These are phyloP conservation scores for Microcyclospora pomicola DNA, from an alignment of 2,329 filamentous ascomycete species.

Conservation along the genomic window DNA sequence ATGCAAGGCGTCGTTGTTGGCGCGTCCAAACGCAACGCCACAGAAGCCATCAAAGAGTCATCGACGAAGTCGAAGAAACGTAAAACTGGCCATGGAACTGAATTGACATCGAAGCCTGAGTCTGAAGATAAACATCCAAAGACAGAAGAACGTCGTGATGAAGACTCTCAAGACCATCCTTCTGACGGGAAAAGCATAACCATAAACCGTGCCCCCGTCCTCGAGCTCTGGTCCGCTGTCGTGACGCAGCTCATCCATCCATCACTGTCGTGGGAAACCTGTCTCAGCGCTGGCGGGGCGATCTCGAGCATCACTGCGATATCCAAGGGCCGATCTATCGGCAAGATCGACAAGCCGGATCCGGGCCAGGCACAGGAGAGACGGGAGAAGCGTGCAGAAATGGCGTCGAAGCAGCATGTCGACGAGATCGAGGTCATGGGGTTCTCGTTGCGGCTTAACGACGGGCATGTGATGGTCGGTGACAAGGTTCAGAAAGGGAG, in stretches of 20 bases:
- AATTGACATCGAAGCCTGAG: no score
- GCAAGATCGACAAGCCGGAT: conserved; percentile 15
- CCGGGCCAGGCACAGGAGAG: conserved; percentile 8
- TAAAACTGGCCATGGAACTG: no score
- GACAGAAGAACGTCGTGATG: no score
- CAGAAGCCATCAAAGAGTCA: no score
- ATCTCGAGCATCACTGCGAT: conserved; percentile 20
- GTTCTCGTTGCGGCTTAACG: conserved; percentile 20
- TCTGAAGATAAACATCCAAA: no score
- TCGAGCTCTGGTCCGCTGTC: conserved; percentile 19
- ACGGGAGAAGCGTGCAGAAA: conserved; percentile 9
- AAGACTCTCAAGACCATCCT: no score
- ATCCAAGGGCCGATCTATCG: conserved; percentile 21
- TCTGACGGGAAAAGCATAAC: conserved; percentile 6
- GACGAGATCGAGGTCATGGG: conserved; percentile 19
- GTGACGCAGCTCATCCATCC: conserved; percentile 18
- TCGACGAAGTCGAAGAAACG: no score
- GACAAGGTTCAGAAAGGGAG: conserved; percentile 11
- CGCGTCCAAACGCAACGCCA: no score
- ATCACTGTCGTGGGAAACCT: conserved; percentile 17
- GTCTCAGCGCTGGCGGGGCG: conserved; percentile 19
- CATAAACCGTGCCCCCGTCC: conserved; percentile 22
- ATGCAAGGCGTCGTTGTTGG: no score
- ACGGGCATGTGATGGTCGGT: conserved; percentile 12
- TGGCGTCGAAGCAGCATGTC: conserved; percentile 9